Conservation (phyloP, 2,329 filamentous ascomycete genomes). For the Ophiostoma piceae region DNA sequence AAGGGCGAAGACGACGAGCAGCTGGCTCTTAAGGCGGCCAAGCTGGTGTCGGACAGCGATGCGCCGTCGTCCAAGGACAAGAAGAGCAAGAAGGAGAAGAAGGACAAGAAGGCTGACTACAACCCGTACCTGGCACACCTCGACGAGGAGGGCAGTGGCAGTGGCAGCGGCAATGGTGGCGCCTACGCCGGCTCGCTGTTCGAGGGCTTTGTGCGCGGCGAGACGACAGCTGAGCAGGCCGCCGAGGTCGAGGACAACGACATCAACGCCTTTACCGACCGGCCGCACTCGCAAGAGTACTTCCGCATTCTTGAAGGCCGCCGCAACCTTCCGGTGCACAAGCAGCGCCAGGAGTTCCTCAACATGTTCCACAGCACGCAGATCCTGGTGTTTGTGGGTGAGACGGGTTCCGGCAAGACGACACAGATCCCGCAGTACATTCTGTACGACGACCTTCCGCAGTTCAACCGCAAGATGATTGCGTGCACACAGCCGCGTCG, state of each 20-base stretch:
- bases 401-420: constrained; percentile 98
- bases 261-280: constrained; percentile 77
- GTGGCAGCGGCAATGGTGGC: constrained; percentile 31
- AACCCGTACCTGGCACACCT: constrained; percentile 94
- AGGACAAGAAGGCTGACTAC: constrained; percentile 33
- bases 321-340: constrained; percentile 82
- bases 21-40: constrained; percentile 22
- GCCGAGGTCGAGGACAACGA: constrained; percentile 71
- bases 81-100: constrained; percentile 16
- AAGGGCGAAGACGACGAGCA: constrained; percentile 28
- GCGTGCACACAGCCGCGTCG: constrained; percentile 96
- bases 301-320: constrained; percentile 81
- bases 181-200: constrained; percentile 37
- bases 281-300: constrained; percentile 73
- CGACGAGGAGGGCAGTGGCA: constrained; percentile 43
- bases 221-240: constrained; percentile 73
- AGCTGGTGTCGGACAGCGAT: constrained; percentile 23
- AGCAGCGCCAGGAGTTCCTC: constrained; percentile 91
- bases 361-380: constrained; percentile 88
- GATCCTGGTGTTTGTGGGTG: constrained; percentile 96
- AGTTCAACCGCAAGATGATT: constrained; percentile 79
- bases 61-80: constrained; percentile 3
- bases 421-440: constrained; percentile 99
- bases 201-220: constrained; percentile 65
- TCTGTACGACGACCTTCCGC: constrained; percentile 90